A percentile compares a stretch with the other conserved stretches of the same genome.
These are phyloP conservation scores for Eucalyptus pauciflora DNA, from an alignment of 345 rosid genomes.

Conservation along the genomic window DNA sequence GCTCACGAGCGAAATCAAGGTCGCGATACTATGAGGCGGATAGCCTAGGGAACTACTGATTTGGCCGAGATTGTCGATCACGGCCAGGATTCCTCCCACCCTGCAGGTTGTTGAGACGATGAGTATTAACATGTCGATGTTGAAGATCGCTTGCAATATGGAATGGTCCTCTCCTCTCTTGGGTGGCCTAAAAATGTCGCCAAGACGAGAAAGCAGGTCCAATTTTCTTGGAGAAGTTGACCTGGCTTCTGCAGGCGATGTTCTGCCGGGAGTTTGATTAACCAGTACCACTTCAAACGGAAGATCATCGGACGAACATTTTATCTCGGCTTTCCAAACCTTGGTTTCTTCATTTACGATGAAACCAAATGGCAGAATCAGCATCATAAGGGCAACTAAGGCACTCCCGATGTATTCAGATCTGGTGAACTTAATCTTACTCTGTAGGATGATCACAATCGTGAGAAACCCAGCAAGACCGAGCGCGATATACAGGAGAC, in stretches of 20 bases:
- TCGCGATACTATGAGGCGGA: background rate
- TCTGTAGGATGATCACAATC: background rate
- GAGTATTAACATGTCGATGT: background rate
- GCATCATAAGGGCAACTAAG: background rate
- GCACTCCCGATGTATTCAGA: background rate
- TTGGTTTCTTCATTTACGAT: background rate
- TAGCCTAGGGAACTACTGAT: background rate
- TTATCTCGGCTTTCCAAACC: background rate
- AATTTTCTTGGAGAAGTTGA: background rate
- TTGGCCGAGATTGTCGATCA: conserved; percentile 1
- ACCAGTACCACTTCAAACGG: background rate
- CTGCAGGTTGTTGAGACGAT: background rate
- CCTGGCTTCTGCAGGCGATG: background rate
- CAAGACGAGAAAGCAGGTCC: background rate
- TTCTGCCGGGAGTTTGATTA: background rate
- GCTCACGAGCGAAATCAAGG: background rate
- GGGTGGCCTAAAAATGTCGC: background rate
- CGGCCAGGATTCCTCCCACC: background rate
- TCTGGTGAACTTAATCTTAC: background rate
- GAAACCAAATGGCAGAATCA: background rate
- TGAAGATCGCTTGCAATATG: background rate
- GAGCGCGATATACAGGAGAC: background rate
- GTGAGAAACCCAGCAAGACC: background rate
- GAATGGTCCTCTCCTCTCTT: background rate
- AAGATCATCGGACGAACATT: background rate